Conservation (phyloP, 495 filamentous ascomycete species). For the Hapsidospora chrysogenum region DNA sequence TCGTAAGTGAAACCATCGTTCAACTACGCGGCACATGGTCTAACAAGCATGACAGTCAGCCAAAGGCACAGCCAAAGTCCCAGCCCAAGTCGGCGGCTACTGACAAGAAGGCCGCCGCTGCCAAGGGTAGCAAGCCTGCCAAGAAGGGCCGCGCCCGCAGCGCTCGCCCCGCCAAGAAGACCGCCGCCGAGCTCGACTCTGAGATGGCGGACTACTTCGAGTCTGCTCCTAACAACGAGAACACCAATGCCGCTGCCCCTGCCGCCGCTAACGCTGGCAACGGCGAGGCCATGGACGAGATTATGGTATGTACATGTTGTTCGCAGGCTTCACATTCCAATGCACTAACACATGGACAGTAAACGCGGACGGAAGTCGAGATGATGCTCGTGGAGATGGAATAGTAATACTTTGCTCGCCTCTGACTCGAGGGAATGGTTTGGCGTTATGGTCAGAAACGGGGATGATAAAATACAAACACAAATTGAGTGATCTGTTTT, state of each 20-base stretch:
- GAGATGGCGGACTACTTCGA: slow-evolving; percentile 90
- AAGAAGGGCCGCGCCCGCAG: slow-evolving; percentile 35
- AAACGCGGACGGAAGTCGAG: background rate
- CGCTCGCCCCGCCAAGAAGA: slow-evolving; percentile 69
- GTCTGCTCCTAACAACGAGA: slow-evolving; percentile 20
- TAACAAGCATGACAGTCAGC: slow-evolving; percentile 19
- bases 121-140: slow-evolving; percentile 24
- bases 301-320: slow-evolving; percentile 9
- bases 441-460: too few species aligned
- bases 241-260: slow-evolving; percentile 20
- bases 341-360: too few species aligned
- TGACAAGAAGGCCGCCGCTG: slow-evolving; percentile 16
- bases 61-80: slow-evolving; percentile 66
- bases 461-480: too few species aligned
- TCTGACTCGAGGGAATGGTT: too few species aligned
- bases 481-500: too few species aligned
- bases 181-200: slow-evolving; percentile 76
- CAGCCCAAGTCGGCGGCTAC: slow-evolving; percentile 71
- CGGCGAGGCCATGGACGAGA: slow-evolving; percentile 33
- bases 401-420: too few species aligned
- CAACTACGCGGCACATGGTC: slow-evolving; percentile 6
- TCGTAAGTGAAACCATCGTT: slow-evolving; percentile 32
- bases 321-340: too few species aligned
- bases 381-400: background rate
- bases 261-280: slow-evolving; percentile 18